These are phyloP conservation scores for Linnemannia hyalina DNA, from an alignment of 192 early-diverging fungal species.

Conservation along the genomic window DNA sequence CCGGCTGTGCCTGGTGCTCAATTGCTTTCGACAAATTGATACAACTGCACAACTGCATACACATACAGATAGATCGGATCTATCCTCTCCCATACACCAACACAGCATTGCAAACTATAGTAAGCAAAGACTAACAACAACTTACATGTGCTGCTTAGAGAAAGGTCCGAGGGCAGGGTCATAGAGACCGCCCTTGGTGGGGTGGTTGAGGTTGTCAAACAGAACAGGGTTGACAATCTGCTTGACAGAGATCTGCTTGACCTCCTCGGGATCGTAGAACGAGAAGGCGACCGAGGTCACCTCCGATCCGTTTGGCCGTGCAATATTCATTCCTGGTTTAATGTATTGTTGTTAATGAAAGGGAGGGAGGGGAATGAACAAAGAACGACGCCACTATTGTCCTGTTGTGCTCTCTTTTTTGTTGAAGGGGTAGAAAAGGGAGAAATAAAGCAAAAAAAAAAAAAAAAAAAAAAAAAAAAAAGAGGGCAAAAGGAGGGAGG, in stretches of 20 bases:
- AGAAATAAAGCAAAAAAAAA: conserved; percentile 7
- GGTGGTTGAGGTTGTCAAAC: conserved; percentile 92
- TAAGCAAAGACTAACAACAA: background rate
- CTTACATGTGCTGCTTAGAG: conserved; percentile 80
- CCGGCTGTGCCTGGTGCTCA: too few relatives aligned
- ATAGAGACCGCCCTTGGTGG: conserved; percentile 92
- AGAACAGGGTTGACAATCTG: conserved; percentile 90
- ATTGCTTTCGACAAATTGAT: too few relatives aligned
- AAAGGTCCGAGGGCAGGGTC: conserved; percentile 96
- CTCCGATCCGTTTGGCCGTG: conserved; percentile 83
- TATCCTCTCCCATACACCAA: too few relatives aligned
- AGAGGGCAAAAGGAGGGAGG: background rate
- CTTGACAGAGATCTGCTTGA: conserved; percentile 94
- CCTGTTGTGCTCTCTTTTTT: background rate
- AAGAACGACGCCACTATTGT: background rate
- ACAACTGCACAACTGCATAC: too few relatives aligned
- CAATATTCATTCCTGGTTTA: conserved; percentile 79
- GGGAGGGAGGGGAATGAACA: background rate
- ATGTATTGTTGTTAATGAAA: background rate
- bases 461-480: too few relatives aligned
- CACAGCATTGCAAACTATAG: too few relatives aligned
- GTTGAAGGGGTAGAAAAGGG: background rate
- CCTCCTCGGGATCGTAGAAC: conserved; percentile 89
- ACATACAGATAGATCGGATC: too few relatives aligned
- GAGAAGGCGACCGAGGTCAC: conserved; percentile 92